phyloP scores from a whole-genome alignment of 345 rosid genomes.

The Eucalyptus guilfoylei region DNA sequence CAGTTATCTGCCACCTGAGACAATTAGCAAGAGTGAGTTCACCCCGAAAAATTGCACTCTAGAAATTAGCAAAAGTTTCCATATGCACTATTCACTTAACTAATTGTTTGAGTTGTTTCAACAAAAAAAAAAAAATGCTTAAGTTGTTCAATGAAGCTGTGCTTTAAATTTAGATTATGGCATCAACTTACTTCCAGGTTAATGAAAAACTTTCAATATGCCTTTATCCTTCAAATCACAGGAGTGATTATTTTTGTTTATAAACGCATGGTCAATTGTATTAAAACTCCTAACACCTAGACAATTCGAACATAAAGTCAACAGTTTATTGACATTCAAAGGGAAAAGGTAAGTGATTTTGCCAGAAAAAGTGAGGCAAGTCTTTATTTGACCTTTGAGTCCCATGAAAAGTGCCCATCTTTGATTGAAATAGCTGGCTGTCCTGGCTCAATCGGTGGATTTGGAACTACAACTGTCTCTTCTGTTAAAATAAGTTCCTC shows the following conservation, averaged over 20 bases:
- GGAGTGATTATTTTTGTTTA: neutral
- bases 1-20: too few species aligned
- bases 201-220: neutral
- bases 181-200: neutral
- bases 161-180: neutral
- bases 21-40: too few species aligned
- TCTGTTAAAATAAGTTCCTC: conserved; percentile 78
- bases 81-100: neutral
- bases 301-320: neutral
- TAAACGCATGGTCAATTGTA: neutral
- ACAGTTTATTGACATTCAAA: neutral
- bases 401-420: conserved; percentile 23
- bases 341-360: neutral
- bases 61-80: neutral
- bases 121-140: neutral
- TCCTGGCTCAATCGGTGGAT: conserved; percentile 67
- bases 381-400: conserved; percentile 20
- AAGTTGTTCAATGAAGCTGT: neutral
- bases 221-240: neutral
- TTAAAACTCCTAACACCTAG: neutral
- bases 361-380: neutral
- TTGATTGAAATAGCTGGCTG: conserved; percentile 73
- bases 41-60: too few species aligned
- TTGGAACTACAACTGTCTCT: conserved; percentile 60
- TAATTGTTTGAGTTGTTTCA: too few species aligned